phyloP scores from a whole-genome alignment of 1,139 yeast species.

The Yamadazyma diospyri region DNA sequence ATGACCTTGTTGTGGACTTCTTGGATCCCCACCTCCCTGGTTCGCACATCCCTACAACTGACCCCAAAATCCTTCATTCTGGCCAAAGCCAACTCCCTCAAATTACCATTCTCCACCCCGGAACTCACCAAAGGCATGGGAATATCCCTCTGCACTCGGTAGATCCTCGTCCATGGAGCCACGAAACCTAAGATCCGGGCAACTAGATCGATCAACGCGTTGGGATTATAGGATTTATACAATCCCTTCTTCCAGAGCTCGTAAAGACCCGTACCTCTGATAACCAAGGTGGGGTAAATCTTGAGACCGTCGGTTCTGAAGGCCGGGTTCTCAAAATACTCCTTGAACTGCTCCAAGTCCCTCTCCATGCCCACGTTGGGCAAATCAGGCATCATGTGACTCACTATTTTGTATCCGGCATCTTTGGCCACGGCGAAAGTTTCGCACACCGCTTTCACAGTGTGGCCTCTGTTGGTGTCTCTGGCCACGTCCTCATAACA shows the following conservation, averaged over 20 bases:
- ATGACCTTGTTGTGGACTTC: slow-evolving; percentile 96
- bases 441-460: slow-evolving; percentile 93
- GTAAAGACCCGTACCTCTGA: slow-evolving; percentile 95
- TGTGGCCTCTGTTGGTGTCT: slow-evolving; percentile 97
- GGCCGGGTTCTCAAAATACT: slow-evolving; percentile 94
- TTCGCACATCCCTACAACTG: slow-evolving; percentile 93
- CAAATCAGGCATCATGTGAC: slow-evolving; percentile 99
- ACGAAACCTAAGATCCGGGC: slow-evolving; percentile 94
- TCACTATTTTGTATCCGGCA: slow-evolving; percentile 95
- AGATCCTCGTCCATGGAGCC: slow-evolving; percentile 99
- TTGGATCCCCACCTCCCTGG: slow-evolving; percentile 98
- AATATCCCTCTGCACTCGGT: slow-evolving; percentile 96
- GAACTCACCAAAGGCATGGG: slow-evolving; percentile 99
- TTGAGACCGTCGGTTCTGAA: slow-evolving; percentile 97
- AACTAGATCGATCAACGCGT: slow-evolving; percentile 87
- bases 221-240: slow-evolving; percentile 91
- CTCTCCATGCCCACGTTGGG: slow-evolving; percentile 99
- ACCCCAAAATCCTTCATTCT: slow-evolving; percentile 99
- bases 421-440: slow-evolving; percentile 95
- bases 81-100: slow-evolving; percentile 91
- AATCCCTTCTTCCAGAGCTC: slow-evolving; percentile 97
- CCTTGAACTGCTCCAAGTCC: slow-evolving; percentile 91
- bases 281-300: slow-evolving; percentile 92
- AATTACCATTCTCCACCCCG: slow-evolving; percentile 97
- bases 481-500: slow-evolving; percentile 98